Base-by-base conservation (phyloP, 129 eudicot genomes). In the Logfia minima region DNA sequence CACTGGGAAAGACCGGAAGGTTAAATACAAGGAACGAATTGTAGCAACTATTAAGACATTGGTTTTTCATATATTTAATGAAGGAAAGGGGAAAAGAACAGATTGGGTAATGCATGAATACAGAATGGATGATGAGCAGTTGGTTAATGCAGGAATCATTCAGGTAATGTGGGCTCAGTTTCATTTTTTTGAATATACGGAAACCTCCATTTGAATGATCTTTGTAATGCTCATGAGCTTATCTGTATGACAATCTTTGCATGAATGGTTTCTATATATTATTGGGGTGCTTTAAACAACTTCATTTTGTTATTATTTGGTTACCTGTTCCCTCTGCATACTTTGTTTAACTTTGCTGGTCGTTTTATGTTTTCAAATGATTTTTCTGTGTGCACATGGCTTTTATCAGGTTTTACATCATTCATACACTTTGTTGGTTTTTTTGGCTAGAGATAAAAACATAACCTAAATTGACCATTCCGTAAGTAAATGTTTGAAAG, bases 51-150 rank as follows among this genome's bases (percentile, higher is more conserved):
- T 84, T 5, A 92, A 83, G 76, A 92, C 98, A 16, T 72, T 92
- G 74, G 82, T 92, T 70, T 92, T 92, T 74, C 92, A 92, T 78
- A 3, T 21, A 9, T 91, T 90, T 55, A 86, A 81, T 82, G 85
- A 93, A 22, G 91, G 90, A 56, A 45, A 75, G 0, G 98, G 98
- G 6, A 23, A 86, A 77, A 80, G 98, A 80, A 92, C 98, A 1
- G 83, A 92, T 75, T 92, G 98, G 98, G 96, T 92, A 5, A 87
- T 92, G 69, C 85, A 92, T 21, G 98, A 92, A 71, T 92, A 88
- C 48, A 81, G 60, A 60, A 77, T 92, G 19, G 72, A 76, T 60
- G 98, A 89, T 74, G 71, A 77, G 1, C 70, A 84, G 34, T 63
- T 85, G 78, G 85, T 77, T 76, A 80, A 84, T 62, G 80, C 70